A percentile compares a stretch with the other conserved stretches of the same genome.
Evolutionary conservation across 768 basidiomycete species (phyloP).

Genomic region (Xanthoconium stramineum): DNA sequence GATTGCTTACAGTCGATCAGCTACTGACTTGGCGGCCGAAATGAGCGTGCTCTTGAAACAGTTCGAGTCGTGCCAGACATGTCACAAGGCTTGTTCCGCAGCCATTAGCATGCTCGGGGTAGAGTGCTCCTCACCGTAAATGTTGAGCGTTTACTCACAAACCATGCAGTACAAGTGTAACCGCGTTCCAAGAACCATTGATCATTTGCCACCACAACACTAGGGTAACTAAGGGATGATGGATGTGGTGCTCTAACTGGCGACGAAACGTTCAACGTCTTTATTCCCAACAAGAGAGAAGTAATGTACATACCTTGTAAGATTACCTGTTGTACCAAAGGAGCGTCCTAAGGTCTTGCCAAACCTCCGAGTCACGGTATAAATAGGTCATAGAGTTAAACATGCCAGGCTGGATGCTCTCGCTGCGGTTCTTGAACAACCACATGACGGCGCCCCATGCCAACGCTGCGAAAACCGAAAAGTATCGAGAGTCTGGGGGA

Average conservation of each 20-base stretch:
- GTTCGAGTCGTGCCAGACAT: slow-evolving; percentile 48
- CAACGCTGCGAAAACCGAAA: slow-evolving; percentile 82
- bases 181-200: slow-evolving; percentile 49
- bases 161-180: slow-evolving; percentile 58
- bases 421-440: slow-evolving; percentile 81
- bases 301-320: slow-evolving; percentile 9
- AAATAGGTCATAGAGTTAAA: slow-evolving; percentile 95
- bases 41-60: slow-evolving; percentile 53
- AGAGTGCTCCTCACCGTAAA: slow-evolving; percentile 19
- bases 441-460: slow-evolving; percentile 98
- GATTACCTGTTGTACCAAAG: slow-evolving; percentile 84
- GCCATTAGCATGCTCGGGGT: slow-evolving; percentile 71
- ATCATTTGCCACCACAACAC: slow-evolving; percentile 36
- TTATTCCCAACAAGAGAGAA: not conserved
- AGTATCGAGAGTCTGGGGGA: slow-evolving; percentile 82
- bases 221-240: slow-evolving; percentile 20
- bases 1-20: slow-evolving; percentile 32
- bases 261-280: not conserved
- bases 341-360: slow-evolving; percentile 78
- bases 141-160: slow-evolving; percentile 5
- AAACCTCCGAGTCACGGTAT: slow-evolving; percentile 88
- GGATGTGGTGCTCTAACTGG: slow-evolving; percentile 6
- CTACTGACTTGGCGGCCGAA: slow-evolving; percentile 64
- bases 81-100: slow-evolving; percentile 58
- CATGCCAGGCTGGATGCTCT: slow-evolving; percentile 96